A percentile compares a stretch with the other conserved stretches of the same genome.
phyloP scores from a whole-genome alignment of 2,329 filamentous ascomycete genomes.

The Colletotrichum orchidophilum region DNA sequence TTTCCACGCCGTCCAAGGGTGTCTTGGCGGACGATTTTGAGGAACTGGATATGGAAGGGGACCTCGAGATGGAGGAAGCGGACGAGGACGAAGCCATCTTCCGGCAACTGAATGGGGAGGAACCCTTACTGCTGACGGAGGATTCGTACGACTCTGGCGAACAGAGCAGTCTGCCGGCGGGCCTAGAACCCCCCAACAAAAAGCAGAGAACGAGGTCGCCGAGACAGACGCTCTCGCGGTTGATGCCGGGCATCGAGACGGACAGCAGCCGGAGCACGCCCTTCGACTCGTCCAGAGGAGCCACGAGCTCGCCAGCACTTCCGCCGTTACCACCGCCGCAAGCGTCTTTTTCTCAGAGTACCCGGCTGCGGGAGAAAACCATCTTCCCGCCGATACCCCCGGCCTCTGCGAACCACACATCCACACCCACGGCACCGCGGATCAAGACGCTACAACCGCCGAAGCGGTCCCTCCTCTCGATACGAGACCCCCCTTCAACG shows the following conservation, averaged over 20 bases:
- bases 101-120: slow-evolving; percentile 21
- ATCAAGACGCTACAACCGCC: not conserved
- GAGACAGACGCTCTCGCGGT: not conserved
- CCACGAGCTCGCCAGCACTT: slow-evolving; percentile 19
- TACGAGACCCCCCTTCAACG: not conserved
- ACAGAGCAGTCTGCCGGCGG: not conserved
- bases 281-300: slow-evolving; percentile 12
- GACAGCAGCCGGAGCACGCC: slow-evolving; percentile 14
- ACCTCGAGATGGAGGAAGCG: slow-evolving; percentile 39
- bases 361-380: not conserved
- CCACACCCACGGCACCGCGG: not conserved
- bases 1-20: slow-evolving; percentile 48
- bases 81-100: slow-evolving; percentile 36
- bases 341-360: not conserved
- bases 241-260: slow-evolving; percentile 4
- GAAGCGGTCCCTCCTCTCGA: slow-evolving; percentile 15
- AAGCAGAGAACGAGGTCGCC: slow-evolving; percentile 20
- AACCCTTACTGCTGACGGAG: not conserved
- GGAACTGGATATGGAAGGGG: slow-evolving; percentile 34
- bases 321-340: slow-evolving; percentile 4
- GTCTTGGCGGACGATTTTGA: slow-evolving; percentile 40
- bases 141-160: slow-evolving; percentile 13
- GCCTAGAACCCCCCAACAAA: slow-evolving; percentile 14
- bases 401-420: not conserved
- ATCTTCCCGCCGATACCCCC: slow-evolving; percentile 9